Conservation (phyloP, 495 filamentous ascomycete species). For the Aspergillus hancockii region DNA sequence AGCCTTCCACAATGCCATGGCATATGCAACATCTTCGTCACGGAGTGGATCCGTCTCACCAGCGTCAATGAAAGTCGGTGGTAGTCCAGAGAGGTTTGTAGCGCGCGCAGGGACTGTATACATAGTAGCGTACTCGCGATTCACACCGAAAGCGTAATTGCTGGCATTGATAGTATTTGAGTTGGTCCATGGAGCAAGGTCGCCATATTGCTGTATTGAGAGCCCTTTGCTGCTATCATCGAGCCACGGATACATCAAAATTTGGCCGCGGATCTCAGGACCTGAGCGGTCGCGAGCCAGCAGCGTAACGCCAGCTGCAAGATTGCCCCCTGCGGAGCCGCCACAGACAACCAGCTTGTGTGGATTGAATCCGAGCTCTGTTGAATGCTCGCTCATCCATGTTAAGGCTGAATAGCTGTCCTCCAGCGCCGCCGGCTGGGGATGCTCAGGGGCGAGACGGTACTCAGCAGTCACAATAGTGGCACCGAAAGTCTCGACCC, state of each 20-base stretch:
- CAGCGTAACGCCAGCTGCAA: conserved; percentile 41
- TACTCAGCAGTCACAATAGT: neutral
- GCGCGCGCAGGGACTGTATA: conserved; percentile 21
- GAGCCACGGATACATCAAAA: conserved; percentile 47
- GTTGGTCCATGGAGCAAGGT: conserved; percentile 23
- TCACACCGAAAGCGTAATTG: conserved; percentile 6
- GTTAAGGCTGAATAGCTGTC: neutral
- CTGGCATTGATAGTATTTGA: conserved; percentile 9
- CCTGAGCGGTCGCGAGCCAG: conserved; percentile 41
- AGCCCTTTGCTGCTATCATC: conserved; percentile 29
- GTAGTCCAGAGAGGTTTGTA: conserved; percentile 20
- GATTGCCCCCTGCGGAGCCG: conserved; percentile 58
- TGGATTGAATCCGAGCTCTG: neutral
- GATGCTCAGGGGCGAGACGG: neutral
- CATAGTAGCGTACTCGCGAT: conserved; percentile 8
- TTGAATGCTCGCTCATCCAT: neutral
- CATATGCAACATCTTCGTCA: conserved; percentile 45
- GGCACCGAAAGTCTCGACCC: neutral
- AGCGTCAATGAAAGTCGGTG: conserved; percentile 27
- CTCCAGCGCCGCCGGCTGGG: neutral
- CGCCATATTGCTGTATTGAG: conserved; percentile 16
- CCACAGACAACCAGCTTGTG: conserved; percentile 43
- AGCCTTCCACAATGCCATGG: conserved; percentile 30
- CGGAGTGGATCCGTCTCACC: conserved; percentile 35
- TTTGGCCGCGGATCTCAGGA: conserved; percentile 34